Percentiles rank a stretch among this genome's conserved stretches.
Conservation (phyloP, 169 alveolate genomes). For the Plasmodium relictum region DNA sequence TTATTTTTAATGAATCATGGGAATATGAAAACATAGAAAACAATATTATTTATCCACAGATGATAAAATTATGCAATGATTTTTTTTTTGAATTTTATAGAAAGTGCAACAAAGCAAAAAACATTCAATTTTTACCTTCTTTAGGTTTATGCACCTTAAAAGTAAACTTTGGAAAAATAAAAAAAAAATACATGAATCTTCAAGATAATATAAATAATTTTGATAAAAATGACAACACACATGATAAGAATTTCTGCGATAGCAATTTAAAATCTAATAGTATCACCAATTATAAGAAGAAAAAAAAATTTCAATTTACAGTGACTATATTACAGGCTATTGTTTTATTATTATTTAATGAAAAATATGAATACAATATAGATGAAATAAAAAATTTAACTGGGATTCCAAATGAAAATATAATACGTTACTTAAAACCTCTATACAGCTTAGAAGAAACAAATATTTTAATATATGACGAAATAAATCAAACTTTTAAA, state of each 20-base stretch:
- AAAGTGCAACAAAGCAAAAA: conserved; percentile 38
- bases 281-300: not conserved
- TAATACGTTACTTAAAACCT: conserved; percentile 42
- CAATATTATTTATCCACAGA: conserved; percentile 33
- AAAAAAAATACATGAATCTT: not conserved
- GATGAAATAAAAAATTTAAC: conserved; percentile 25
- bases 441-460: conserved; percentile 29
- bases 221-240: not conserved
- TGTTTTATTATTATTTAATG: conserved; percentile 31
- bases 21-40: conserved; percentile 48
- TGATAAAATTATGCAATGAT: conserved; percentile 51
- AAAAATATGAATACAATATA: conserved; percentile 33
- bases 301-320: conserved; percentile 34
- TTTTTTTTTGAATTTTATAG: conserved; percentile 42
- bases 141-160: conserved; percentile 60
- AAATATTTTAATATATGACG: conserved; percentile 57
- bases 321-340: conserved; percentile 55
- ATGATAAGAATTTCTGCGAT: not conserved
- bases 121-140: conserved; percentile 44
- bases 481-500: conserved; percentile 22
- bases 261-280: not conserved
- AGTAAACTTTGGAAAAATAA: conserved; percentile 35
- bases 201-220: not conserved
- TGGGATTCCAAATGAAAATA: conserved; percentile 31
- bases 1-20: conserved; percentile 64